Evolutionary conservation across 345 rosid genomes (phyloP).

Genomic region (Psidium guajava): DNA sequence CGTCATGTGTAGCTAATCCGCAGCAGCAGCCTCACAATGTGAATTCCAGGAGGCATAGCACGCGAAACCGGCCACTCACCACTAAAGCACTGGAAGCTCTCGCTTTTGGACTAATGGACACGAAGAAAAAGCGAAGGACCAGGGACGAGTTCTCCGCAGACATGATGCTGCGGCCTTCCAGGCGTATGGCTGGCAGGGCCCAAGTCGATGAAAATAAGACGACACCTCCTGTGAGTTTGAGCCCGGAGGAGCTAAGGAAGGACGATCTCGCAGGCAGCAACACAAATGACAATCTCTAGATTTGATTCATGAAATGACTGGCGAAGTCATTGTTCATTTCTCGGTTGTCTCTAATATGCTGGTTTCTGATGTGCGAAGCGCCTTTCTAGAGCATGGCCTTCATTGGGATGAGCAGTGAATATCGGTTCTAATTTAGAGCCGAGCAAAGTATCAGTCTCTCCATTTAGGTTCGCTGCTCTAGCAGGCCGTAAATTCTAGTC

Average conservation of each 20-base stretch:
- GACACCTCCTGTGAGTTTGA: not conserved
- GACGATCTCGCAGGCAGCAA: not conserved
- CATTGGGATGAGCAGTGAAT: not conserved
- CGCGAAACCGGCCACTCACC: constrained; percentile 38
- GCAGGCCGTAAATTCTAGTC: not conserved
- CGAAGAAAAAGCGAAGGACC: constrained; percentile 24
- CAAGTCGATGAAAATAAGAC: constrained; percentile 4
- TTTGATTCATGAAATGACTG: not conserved
- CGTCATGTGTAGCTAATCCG: not conserved
- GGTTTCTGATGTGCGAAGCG: not conserved
- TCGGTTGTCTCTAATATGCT: not conserved
- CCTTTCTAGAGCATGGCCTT: not conserved
- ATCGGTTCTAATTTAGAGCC: not conserved
- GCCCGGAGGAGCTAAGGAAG: constrained; percentile 11
- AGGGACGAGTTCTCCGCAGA: constrained; percentile 1
- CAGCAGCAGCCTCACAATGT: constrained; percentile 10
- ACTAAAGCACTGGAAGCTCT: constrained; percentile 54
- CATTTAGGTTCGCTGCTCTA: not conserved
- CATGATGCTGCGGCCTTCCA: constrained; percentile 8
- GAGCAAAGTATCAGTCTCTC: not conserved
- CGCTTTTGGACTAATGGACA: constrained; percentile 27
- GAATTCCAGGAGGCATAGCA: constrained; percentile 37
- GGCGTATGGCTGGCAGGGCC: constrained; percentile 2
- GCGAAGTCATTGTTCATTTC: not conserved
- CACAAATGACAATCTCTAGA: not conserved